Conservation (phyloP, 2,329 filamentous ascomycete species). For the Fusarium dlaminii region DNA sequence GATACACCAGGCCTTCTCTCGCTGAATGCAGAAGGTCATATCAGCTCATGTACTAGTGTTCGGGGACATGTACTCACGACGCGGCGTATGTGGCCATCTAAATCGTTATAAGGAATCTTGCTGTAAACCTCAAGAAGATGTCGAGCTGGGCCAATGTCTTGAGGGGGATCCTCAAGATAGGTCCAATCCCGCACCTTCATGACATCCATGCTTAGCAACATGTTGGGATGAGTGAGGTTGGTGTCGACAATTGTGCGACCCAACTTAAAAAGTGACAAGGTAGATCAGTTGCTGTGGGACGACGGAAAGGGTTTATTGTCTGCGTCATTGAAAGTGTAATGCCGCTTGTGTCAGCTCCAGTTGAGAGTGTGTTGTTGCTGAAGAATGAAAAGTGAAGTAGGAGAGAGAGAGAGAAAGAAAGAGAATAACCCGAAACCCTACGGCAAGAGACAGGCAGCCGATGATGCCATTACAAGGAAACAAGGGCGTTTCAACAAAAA, state of each 20-base stretch:
- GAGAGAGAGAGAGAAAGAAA: conserved; percentile 1
- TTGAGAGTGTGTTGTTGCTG: background rate
- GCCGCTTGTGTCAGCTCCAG: conserved; percentile 5
- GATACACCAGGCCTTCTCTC: conserved; percentile 57
- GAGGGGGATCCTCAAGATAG: conserved; percentile 50
- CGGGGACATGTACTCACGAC: conserved; percentile 44
- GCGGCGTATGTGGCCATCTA: conserved; percentile 49
- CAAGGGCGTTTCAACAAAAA: conserved; percentile 8
- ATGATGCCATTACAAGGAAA: conserved; percentile 18
- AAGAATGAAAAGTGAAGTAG: conserved; percentile 2
- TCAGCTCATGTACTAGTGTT: conserved; percentile 4
- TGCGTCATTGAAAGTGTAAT: conserved; percentile 32
- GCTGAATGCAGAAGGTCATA: conserved; percentile 43
- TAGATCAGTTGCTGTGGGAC: conserved; percentile 1
- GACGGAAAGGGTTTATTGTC: background rate
- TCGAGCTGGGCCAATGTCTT: conserved; percentile 49
- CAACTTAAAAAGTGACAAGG: background rate
- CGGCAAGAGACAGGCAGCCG: background rate
- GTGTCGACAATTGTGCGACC: background rate
- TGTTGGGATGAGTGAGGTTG: conserved; percentile 11
- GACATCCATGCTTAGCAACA: conserved; percentile 43
- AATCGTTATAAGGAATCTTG: conserved; percentile 47
- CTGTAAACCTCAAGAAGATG: conserved; percentile 53
- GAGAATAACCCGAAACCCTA: conserved; percentile 16
- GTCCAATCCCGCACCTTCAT: conserved; percentile 53